A percentile compares a stretch with the other conserved stretches of the same genome.
phyloP scores from a whole-genome alignment of 2,329 filamentous ascomycete species.

The Fusarium staphyleae region DNA sequence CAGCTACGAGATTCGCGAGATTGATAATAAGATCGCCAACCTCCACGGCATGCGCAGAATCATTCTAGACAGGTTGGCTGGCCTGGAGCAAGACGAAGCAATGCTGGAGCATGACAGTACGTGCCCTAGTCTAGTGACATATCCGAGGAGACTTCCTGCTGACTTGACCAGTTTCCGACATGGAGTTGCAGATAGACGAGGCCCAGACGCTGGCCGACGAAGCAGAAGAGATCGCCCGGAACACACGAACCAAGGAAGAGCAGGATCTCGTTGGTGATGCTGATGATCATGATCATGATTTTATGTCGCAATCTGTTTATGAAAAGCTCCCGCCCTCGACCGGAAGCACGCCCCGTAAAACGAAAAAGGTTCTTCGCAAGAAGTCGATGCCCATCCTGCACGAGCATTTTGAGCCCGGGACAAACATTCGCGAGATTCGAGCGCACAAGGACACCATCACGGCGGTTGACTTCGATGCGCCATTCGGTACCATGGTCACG shows the following conservation, averaged over 20 bases:
- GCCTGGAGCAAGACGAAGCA: conserved; percentile 88
- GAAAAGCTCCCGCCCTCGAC: conserved; percentile 77
- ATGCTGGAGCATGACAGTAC: conserved; percentile 87
- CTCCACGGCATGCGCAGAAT: conserved; percentile 92
- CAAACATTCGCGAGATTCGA: conserved; percentile 84
- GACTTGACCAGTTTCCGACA: conserved; percentile 63
- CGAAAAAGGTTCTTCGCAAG: conserved; percentile 65
- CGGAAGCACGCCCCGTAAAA: conserved; percentile 56
- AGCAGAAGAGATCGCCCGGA: conserved; percentile 61
- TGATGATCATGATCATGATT: conserved; percentile 61
- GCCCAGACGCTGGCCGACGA: conserved; percentile 66
- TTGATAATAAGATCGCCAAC: conserved; percentile 96
- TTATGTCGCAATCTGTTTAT: conserved; percentile 99
- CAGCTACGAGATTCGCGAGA: conserved; percentile 92
- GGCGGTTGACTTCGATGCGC: conserved; percentile 94
- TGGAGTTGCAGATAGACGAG: conserved; percentile 68
- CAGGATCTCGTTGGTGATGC: conserved; percentile 60
- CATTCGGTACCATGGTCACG: conserved; percentile 93
- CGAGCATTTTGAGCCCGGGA: conserved; percentile 92
- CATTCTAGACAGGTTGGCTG: conserved; percentile 84
- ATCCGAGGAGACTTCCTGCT: conserved; percentile 34
- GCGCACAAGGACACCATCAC: conserved; percentile 90
- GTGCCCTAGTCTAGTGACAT: conserved; percentile 43
- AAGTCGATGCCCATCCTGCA: conserved; percentile 95
- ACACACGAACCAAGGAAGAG: conserved; percentile 60